phyloP scores from a whole-genome alignment of 2,329 filamentous ascomycete genomes.

The Trichophyton simii region DNA sequence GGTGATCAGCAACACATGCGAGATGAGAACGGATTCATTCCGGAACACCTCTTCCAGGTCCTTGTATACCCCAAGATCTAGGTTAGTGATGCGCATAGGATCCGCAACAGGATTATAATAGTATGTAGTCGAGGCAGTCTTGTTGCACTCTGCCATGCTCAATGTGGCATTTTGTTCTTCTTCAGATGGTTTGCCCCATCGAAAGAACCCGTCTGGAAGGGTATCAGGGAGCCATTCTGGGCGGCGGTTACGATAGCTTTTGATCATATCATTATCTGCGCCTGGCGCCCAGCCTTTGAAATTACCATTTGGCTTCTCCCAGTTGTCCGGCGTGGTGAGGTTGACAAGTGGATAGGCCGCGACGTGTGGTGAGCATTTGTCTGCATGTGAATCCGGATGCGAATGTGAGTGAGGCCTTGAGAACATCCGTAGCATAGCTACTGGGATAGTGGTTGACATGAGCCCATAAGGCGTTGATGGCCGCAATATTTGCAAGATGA shows the following conservation, averaged over 20 bases:
- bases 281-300: constrained; percentile 24
- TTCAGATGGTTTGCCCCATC: constrained; percentile 14
- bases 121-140: constrained; percentile 5
- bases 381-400: not conserved
- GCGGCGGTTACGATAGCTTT: constrained; percentile 5
- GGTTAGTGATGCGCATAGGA: constrained; percentile 22
- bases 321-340: constrained; percentile 17
- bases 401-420: not conserved
- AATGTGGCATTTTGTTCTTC: not conserved
- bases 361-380: constrained; percentile 7
- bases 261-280: constrained; percentile 8
- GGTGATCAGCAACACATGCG: constrained; percentile 21
- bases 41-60: constrained; percentile 17
- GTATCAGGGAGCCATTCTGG: constrained; percentile 17
- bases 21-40: constrained; percentile 19
- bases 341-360: constrained; percentile 19
- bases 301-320: constrained; percentile 18
- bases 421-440: constrained; percentile 18
- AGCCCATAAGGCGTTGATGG: constrained; percentile 21
- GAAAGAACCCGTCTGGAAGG: constrained; percentile 19
- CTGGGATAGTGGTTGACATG: constrained; percentile 22
- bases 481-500: constrained; percentile 16
- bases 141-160: not conserved
- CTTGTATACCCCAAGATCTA: constrained; percentile 19
- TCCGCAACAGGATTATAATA: constrained; percentile 21